Base-by-base conservation (phyloP, 73 alveolate species). In the Paramecium octaurelia region DNA sequence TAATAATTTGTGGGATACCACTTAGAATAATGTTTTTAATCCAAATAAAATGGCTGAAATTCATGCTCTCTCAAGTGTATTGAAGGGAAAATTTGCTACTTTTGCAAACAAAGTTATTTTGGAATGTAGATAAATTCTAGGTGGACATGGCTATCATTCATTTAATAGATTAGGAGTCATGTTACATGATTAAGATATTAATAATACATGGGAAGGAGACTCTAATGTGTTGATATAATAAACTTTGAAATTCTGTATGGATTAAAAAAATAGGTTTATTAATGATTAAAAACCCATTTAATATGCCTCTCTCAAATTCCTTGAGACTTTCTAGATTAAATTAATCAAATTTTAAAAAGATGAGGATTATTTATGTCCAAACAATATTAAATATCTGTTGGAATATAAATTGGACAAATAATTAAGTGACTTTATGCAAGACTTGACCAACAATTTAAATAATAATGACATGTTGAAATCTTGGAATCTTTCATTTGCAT, bases 181-280 rank as follows among this genome's bases (percentile, higher is more conserved):
- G 43, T 23, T 93, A 34, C 58, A 68, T 14, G 95, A 92, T 64
- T 59, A 87, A 86, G 99, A 95, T 86, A 76, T 94, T 1, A 95
- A 94, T 60, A 70, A 64, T 35, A 97, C 99, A 40, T 95, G 98
- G 97, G 99, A 97, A 92, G 99, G 99, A 34, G 99, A 97, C 84
- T 90, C 95, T 92, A 93, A 94, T 86, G 98, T 97, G 11, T 68
- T 97, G 23, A 92, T 94, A 12, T 60, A 93, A 86, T 96, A 96
- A 60, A 80, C 98, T 20, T 95, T 95, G 6, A 95, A 83, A 58
- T 93, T 89, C 54, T 86, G 93, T 35, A 42, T 93, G 68, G 93
- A 93, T 50, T 60, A 58, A 14, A 68, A 59, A 29, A 86, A 93
- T 68, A 90, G 83, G 43, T 76, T 44, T 36, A 11, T 83, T n/a